A percentile compares a stretch with the other conserved stretches of the same genome.
These are phyloP conservation scores for Ramaria rubella DNA, from an alignment of 768 basidiomycete genomes.

Conservation along the genomic window DNA sequence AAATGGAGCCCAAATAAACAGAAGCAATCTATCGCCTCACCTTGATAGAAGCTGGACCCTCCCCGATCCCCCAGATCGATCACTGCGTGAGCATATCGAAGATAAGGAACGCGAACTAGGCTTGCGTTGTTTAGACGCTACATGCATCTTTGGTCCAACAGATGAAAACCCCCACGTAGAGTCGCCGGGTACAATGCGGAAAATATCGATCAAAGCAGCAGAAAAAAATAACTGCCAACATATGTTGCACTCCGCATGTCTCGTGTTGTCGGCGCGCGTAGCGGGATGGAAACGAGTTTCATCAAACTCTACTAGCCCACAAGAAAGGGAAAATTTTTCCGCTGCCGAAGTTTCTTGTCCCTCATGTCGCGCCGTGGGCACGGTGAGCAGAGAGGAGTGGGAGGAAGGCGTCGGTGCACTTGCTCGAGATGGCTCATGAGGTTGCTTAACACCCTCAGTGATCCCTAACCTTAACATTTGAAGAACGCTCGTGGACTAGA, in stretches of 20 bases:
- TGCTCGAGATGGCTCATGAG: not conserved
- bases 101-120: slow-evolving; percentile 65
- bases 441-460: not conserved
- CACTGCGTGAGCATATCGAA: slow-evolving; percentile 68
- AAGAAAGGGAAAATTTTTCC: slow-evolving; percentile 16
- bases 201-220: slow-evolving; percentile 18
- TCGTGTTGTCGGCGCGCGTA: slow-evolving; percentile 60
- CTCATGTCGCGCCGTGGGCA: slow-evolving; percentile 59
- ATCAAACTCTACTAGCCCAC: slow-evolving; percentile 30
- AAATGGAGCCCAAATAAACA: not conserved
- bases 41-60: slow-evolving; percentile 41
- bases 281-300: slow-evolving; percentile 36
- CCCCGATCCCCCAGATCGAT: slow-evolving; percentile 59
- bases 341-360: slow-evolving; percentile 67
- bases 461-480: too few relatives aligned
- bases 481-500: too few relatives aligned
- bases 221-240: slow-evolving; percentile 43
- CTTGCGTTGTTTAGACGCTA: slow-evolving; percentile 61
- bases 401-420: slow-evolving; percentile 32
- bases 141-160: slow-evolving; percentile 68
- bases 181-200: slow-evolving; percentile 18
- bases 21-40: not conserved
- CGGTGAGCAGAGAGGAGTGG: slow-evolving; percentile 57
- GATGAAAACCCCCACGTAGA: slow-evolving; percentile 57
- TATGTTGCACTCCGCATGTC: slow-evolving; percentile 62